These are phyloP conservation scores for Linnemannia schmuckeri DNA, from an alignment of 192 early-diverging fungal genomes.

Conservation along the genomic window DNA sequence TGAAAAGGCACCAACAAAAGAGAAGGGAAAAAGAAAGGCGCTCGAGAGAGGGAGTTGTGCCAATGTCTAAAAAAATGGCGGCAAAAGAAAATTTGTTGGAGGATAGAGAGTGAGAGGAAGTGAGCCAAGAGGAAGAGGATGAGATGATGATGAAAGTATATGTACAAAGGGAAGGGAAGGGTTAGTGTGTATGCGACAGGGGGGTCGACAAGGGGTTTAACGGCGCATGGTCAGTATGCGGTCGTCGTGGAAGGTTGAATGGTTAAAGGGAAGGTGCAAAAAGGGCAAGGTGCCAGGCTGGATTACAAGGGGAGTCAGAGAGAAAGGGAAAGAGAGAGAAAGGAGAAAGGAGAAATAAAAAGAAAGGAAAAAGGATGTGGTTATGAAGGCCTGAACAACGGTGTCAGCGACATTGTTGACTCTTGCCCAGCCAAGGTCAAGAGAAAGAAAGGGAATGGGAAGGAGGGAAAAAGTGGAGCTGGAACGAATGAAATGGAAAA, in stretches of 20 bases:
- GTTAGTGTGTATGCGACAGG: neutral
- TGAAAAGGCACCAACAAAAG: conserved; percentile 23
- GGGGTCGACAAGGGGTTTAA: neutral
- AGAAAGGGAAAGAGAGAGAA: neutral
- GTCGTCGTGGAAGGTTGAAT: conserved; percentile 1
- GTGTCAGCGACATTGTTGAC: conserved; percentile 2
- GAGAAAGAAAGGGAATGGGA: neutral
- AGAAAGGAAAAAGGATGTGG: neutral
- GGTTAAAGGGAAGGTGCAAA: neutral
- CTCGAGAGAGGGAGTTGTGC: conserved; percentile 4
- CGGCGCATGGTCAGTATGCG: conserved; percentile 12
- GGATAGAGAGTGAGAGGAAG: neutral
- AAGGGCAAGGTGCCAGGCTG: neutral
- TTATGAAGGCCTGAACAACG: neutral
- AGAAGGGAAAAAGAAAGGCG: neutral
- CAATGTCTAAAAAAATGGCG: conserved; percentile 10
- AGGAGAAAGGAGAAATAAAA: conserved; percentile 5
- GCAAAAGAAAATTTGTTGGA: conserved; percentile 24
- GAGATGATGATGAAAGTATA: neutral
- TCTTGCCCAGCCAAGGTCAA: conserved; percentile 3
- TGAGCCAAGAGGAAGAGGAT: conserved; percentile 5
- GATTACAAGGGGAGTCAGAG: neutral
- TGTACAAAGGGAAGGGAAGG: neutral
- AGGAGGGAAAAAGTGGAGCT: neutral
- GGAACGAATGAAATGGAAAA: conserved; percentile 3